These are phyloP conservation scores for Obba rivulosa DNA, from an alignment of 768 basidiomycete species.

Conservation along the genomic window DNA sequence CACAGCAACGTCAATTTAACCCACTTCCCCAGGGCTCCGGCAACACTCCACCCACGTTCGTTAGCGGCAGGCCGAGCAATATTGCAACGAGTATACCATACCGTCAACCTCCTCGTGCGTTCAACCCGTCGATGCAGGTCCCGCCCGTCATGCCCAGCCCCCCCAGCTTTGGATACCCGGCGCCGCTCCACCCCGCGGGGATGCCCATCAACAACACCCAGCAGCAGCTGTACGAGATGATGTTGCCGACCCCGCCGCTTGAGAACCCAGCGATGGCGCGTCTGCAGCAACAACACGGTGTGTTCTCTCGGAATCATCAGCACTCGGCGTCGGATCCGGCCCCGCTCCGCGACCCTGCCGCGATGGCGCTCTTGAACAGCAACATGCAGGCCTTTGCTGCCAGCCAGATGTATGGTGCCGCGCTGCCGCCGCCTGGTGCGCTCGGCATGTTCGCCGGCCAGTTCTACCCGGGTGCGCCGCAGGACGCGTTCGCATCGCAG, in stretches of 20 bases:
- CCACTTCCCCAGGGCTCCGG: slow-evolving; percentile 32
- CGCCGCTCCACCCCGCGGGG: slow-evolving; percentile 56
- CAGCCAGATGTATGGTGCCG: slow-evolving; percentile 50
- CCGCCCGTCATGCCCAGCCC: slow-evolving; percentile 44
- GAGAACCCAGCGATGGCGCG: slow-evolving; percentile 63
- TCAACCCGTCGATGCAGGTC: slow-evolving; percentile 44
- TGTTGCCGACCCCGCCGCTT: slow-evolving; percentile 52
- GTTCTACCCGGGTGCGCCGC: slow-evolving; percentile 48
- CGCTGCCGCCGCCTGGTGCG: slow-evolving; percentile 37
- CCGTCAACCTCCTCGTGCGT: slow-evolving; percentile 56
- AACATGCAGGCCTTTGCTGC: slow-evolving; percentile 52
- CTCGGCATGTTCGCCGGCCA: slow-evolving; percentile 66
- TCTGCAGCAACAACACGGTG: slow-evolving; percentile 74
- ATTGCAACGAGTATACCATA: slow-evolving; percentile 43
- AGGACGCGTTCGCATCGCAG: slow-evolving; percentile 48
- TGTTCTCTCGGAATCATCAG: slow-evolving; percentile 70
- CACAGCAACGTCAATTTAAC: slow-evolving; percentile 53
- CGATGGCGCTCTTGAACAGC: slow-evolving; percentile 57
- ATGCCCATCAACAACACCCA: slow-evolving; percentile 55
- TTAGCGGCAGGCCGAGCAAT: slow-evolving; percentile 49
- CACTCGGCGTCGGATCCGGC: slow-evolving; percentile 83
- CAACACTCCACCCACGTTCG: slow-evolving; percentile 36
- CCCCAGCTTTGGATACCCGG: slow-evolving; percentile 37
- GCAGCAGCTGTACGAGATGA: slow-evolving; percentile 80
- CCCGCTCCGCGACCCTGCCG: slow-evolving; percentile 62